These are phyloP conservation scores for Carpinus fangiana DNA, from an alignment of 306 rosid genomes.

Conservation along the genomic window DNA sequence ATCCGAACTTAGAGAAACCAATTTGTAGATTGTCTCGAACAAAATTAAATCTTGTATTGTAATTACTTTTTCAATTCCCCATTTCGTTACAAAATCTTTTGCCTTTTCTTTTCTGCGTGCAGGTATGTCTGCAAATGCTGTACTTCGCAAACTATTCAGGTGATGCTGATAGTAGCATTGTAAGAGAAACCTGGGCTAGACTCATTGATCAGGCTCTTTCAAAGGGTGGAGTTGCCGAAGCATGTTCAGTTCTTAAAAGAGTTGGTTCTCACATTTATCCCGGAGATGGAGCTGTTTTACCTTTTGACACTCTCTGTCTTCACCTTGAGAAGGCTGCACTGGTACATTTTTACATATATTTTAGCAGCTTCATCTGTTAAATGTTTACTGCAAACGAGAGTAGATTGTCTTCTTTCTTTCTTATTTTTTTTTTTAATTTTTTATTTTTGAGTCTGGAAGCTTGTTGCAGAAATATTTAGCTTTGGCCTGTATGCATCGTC, in stretches of 20 bases:
- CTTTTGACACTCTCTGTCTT: slow-evolving; percentile 80
- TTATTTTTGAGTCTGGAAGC: too few relatives aligned
- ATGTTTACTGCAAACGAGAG: slow-evolving; percentile 20
- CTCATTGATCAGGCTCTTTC: slow-evolving; percentile 89
- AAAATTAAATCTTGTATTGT: neutral
- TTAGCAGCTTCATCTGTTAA: slow-evolving; percentile 4
- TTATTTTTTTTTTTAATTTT: too few relatives aligned
- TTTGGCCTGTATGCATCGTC: neutral
- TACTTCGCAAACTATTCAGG: slow-evolving; percentile 93
- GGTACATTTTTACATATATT: slow-evolving; percentile 45
- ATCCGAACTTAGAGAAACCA: neutral
- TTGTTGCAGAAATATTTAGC: neutral
- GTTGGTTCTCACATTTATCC: slow-evolving; percentile 95
- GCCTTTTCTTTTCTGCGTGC: slow-evolving; percentile 34
- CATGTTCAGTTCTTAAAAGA: slow-evolving; percentile 88
- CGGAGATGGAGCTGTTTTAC: slow-evolving; percentile 85
- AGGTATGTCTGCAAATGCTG: slow-evolving; percentile 92
- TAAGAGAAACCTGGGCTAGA: slow-evolving; percentile 94
- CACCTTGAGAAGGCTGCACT: slow-evolving; percentile 95
- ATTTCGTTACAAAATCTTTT: slow-evolving; percentile 21
- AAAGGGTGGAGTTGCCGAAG: slow-evolving; percentile 91
- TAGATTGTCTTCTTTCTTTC: neutral
- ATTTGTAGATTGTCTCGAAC: neutral
- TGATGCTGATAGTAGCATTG: slow-evolving; percentile 79
- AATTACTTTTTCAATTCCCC: neutral